Evolutionary conservation across 768 basidiomycete genomes (phyloP).

Genomic region (Russula ochroleuca): DNA sequence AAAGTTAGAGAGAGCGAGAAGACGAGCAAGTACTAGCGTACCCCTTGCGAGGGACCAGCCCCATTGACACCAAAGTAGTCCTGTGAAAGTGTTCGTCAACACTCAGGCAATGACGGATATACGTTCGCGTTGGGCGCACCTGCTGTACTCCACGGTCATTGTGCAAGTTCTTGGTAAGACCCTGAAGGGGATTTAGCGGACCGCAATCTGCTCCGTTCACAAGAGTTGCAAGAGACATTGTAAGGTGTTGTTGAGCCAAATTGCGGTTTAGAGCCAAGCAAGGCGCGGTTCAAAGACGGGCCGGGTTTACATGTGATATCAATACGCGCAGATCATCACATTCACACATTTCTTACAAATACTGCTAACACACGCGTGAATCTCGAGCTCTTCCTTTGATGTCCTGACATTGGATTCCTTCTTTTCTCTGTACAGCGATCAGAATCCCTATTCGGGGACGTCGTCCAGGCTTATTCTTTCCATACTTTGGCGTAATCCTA

Average conservation of each 20-base stretch:
- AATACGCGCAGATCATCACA: no score
- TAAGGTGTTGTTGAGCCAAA: background rate
- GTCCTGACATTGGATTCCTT: no score
- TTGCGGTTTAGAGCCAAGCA: no score
- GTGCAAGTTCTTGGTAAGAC: slow-evolving; percentile 73
- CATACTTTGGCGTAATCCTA: no score
- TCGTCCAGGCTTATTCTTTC: no score
- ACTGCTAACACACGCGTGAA: no score
- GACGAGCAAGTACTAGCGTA: slow-evolving; percentile 33
- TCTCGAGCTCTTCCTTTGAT: no score
- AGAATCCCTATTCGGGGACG: no score
- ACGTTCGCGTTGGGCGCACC: slow-evolving; percentile 40
- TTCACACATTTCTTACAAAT: no score
- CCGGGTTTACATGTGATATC: no score
- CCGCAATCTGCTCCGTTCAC: slow-evolving; percentile 78
- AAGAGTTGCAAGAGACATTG: slow-evolving; percentile 79
- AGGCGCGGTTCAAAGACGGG: no score
- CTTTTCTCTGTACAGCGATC: no score
- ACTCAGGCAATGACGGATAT: background rate
- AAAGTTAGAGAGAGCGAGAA: background rate
- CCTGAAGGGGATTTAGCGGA: slow-evolving; percentile 77
- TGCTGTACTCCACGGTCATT: slow-evolving; percentile 75
- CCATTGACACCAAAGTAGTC: slow-evolving; percentile 64
- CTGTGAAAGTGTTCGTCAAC: slow-evolving; percentile 36
- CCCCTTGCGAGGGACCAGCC: slow-evolving; percentile 61